Conservation (phyloP, 306 rosid species). For the Acacia crassicarpa region DNA sequence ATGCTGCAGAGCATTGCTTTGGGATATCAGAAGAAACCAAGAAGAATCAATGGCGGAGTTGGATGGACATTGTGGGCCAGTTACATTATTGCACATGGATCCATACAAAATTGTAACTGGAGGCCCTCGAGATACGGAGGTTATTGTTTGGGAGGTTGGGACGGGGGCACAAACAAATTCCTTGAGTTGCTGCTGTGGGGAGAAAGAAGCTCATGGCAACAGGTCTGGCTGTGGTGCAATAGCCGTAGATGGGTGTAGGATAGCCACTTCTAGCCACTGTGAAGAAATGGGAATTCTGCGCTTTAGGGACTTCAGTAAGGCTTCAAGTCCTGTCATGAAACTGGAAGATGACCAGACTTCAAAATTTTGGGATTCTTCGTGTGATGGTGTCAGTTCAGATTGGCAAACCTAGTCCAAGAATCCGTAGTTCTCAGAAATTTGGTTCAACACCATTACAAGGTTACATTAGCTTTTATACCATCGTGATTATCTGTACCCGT, state of each 20-base stretch:
- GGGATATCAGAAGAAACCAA: slow-evolving; percentile 75
- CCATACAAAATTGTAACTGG: slow-evolving; percentile 74
- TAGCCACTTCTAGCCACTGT: slow-evolving; percentile 43
- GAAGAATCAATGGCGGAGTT: slow-evolving; percentile 60
- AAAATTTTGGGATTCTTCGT: slow-evolving; percentile 61
- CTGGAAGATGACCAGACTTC: slow-evolving; percentile 35
- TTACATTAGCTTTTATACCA: not conserved
- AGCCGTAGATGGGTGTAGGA: slow-evolving; percentile 63
- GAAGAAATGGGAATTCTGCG: slow-evolving; percentile 28
- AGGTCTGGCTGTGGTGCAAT: slow-evolving; percentile 47
- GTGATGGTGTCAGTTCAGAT: slow-evolving; percentile 26
- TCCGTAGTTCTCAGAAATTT: no score
- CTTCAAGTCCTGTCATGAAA: slow-evolving; percentile 36
- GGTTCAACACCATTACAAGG: no score
- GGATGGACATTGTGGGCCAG: slow-evolving; percentile 63
- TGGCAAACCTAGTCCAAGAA: no score
- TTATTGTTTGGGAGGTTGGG: slow-evolving; percentile 65
- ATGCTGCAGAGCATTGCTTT: slow-evolving; percentile 78
- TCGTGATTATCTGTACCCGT: not conserved
- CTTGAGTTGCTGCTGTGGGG: slow-evolving; percentile 31
- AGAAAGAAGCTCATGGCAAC: not conserved
- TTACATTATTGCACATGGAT: slow-evolving; percentile 66
- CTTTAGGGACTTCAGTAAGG: slow-evolving; percentile 53
- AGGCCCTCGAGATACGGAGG: slow-evolving; percentile 30
- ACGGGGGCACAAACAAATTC: slow-evolving; percentile 57